Evolutionary conservation across 768 basidiomycete species (phyloP).

Genomic region (Rhodocollybia butyracea): DNA sequence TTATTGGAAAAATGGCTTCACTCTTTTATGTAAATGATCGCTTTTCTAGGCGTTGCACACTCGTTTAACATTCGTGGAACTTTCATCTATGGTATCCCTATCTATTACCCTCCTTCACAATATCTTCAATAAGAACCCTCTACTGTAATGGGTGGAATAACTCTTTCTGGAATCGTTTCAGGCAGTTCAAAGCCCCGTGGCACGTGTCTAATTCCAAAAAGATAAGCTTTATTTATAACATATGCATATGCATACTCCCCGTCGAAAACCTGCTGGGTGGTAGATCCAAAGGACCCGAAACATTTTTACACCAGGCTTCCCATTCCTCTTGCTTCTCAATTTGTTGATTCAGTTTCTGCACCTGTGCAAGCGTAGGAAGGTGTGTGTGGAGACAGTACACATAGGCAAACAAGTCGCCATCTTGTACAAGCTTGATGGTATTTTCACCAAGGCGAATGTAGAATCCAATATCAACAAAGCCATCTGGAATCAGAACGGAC

Average conservation of each 20-base stretch:
- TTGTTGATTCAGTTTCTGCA: conserved; percentile 28
- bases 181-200: too few relatives aligned
- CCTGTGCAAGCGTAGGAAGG: conserved; percentile 44
- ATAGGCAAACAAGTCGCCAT: conserved; percentile 40
- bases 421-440: conserved; percentile 39
- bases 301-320: conserved; percentile 35
- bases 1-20: too few relatives aligned
- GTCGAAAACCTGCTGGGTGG: conserved; percentile 14
- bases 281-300: conserved; percentile 31
- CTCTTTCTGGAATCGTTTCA: too few relatives aligned
- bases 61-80: neutral
- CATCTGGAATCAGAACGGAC: conserved; percentile 42
- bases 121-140: too few relatives aligned
- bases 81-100: conserved; percentile 1
- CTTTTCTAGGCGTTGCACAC: neutral
- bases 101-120: neutral
- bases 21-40: too few relatives aligned
- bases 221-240: too few relatives aligned
- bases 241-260: too few relatives aligned
- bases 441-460: conserved; percentile 41
- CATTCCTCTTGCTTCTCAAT: conserved; percentile 34
- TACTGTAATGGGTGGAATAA: too few relatives aligned
- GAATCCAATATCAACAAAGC: conserved; percentile 49
- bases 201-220: too few relatives aligned
- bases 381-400: conserved; percentile 47